Evolutionary conservation across 208 protist species (phyloP), one percentile per base, ranked within the genome.

Genomic region (Porcisia hertigi): DNA sequence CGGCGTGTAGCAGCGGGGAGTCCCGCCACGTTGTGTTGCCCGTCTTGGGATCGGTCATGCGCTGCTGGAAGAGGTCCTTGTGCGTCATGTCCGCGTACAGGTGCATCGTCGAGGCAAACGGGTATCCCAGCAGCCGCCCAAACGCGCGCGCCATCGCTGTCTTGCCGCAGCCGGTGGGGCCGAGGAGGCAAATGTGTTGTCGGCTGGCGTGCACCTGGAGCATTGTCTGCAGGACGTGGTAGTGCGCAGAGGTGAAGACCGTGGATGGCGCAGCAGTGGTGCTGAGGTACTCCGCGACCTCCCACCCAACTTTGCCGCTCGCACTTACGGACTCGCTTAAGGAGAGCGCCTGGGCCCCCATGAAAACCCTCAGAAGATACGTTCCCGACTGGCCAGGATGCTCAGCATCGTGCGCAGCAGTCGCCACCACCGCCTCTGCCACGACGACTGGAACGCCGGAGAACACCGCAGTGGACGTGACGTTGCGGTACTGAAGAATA

Each of bases 41-140:
- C 3, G 78, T 92, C 53, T 58, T 69, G 1, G 79, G 55, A 66
- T 92, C 84, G 18, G 97, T 99, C 55, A 87, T 89, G 74, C 98
- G 91, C 49, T 95, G 86, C 86, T 98, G 95, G 34, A 99, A 93
- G 47, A 99, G 85, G 70, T 99, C 98, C 45, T 95, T 92, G 65
- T 92, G 85, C 34, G 94, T 97, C 97, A 98, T 98, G 77, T 99
- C 98, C 23, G 88, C 86, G 86, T 98, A 98, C 20, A 96, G 82
- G 80, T 98, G 92, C 82, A 98, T 90, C 18, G 88, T 91, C 73
- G 86, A 55, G 45, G 67, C 88, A 43, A 52, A 74, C 39, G 81
- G 70, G 73, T 96, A 98, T 0, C 91, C 88, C 11, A 97, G 81
- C 25, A 93, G 70, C 18, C 75, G 72, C 0, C 93, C 91, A 69